phyloP scores from a whole-genome alignment of 805 yeast species.

The Komagataella ulmi region DNA sequence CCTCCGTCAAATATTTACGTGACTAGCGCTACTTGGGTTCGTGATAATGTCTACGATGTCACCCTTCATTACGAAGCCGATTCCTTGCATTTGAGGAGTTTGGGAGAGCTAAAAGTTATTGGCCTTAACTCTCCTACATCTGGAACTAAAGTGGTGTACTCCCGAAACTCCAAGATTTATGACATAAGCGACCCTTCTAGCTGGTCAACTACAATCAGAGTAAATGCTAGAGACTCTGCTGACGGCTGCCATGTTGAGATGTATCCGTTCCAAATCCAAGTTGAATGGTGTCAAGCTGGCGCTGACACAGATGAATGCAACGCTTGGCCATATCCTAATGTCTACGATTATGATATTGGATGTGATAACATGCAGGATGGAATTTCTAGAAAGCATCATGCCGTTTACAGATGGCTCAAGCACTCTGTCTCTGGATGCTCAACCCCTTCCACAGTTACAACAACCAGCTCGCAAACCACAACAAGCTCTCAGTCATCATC shows the following conservation, averaged over 20 bases:
- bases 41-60: background rate
- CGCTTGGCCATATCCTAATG: background rate
- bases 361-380: background rate
- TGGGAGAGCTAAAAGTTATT: slow-evolving; percentile 15
- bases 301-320: background rate
- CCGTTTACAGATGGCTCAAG: background rate
- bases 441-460: background rate
- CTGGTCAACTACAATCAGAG: slow-evolving; percentile 14
- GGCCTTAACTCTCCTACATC: slow-evolving; percentile 15
- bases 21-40: background rate
- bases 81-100: slow-evolving; percentile 6
- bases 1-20: background rate
- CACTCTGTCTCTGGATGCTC: background rate
- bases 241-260: slow-evolving; percentile 8
- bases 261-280: slow-evolving; percentile 17
- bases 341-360: background rate
- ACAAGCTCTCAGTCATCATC: background rate
- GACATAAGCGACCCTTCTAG: slow-evolving; percentile 12
- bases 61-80: slow-evolving; percentile 7
- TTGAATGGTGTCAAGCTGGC: slow-evolving; percentile 10
- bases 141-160: slow-evolving; percentile 10
- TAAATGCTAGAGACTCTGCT: slow-evolving; percentile 7
- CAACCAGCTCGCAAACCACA: background rate
- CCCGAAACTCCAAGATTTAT: slow-evolving; percentile 10
- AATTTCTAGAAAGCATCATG: background rate